Evolutionary conservation across 768 basidiomycete species (phyloP), one percentile per base, ranked within the genome.

Genomic region (Mycena sanguinolenta): DNA sequence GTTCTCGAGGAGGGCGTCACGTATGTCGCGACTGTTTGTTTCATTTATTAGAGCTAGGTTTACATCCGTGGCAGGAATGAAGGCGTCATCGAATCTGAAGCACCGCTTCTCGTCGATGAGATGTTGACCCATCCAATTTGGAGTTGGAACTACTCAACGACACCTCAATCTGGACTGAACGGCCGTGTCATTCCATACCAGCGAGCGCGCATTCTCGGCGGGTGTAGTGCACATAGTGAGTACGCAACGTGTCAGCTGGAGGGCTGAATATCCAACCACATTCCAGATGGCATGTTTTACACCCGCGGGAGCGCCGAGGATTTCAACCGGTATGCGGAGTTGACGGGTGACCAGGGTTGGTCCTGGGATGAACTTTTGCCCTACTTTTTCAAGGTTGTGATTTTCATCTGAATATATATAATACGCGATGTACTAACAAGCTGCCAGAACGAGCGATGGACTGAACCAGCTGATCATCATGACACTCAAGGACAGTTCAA

Each of bases 401-500:
- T 17, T 44, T 44, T 21, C 7, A 2, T 44, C 7, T 7, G 42
- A 14, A 7, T 19, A 2, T 17, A 7, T 16, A 13, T 16, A 62
- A n/a, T n/a, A n/a, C n/a, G n/a, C n/a, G 3, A 34, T 36, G n/a
- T 25, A 38, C 42, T 58, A 14, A 57, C 34, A 32, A 53, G 34
- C 50, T 19, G 27, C 49, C n/a, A 85, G 84, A 79, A 79, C 72
- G 85, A 86, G 69, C 75, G 72, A 39, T 82, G 77, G 68, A 73
- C 72, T 2, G 70, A 77, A 19, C 83, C 85, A 6, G 77, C 78
- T 14, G 84, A 84, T 62, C 65, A 75, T 25, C 84, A 84, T 58
- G 77, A 84, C 63, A 82, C 75, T 36, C 76, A 74, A 4, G 82
- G 82, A 13, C 76, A 85, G 72, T 82, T 79, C 67, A 71, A 82